These are phyloP conservation scores for Acanthochlamys bracteata DNA, from an alignment of 106 monocot species.

Conservation along the genomic window DNA sequence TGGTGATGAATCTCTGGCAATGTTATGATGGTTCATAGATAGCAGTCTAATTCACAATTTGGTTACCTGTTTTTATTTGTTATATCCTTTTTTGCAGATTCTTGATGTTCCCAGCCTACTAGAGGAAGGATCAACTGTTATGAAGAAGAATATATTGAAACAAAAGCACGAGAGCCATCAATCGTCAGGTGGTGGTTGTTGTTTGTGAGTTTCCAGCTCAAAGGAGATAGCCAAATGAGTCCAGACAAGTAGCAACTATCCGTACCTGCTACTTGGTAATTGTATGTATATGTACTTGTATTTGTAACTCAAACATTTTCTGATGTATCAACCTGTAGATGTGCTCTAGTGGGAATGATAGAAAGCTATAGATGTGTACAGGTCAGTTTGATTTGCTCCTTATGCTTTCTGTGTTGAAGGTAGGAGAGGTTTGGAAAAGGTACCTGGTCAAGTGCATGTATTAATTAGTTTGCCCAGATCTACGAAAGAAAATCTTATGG, in stretches of 20 bases:
- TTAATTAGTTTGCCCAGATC: neutral
- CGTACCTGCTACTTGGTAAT: neutral
- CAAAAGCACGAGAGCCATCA: constrained; percentile 40
- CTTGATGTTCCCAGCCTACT: constrained; percentile 61
- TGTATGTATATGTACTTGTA: neutral
- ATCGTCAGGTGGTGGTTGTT: constrained; percentile 33
- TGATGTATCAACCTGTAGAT: neutral
- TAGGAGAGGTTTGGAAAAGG: neutral
- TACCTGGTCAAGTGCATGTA: neutral
- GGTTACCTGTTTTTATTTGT: neutral
- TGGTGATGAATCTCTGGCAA: neutral
- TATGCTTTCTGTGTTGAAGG: neutral
- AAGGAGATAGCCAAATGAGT: neutral
- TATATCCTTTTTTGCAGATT: constrained; percentile 29
- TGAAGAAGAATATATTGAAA: constrained; percentile 38
- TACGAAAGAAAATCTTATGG: too few relatives aligned
- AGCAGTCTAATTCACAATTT: neutral
- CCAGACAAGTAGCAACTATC: neutral
- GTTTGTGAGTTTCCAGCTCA: constrained; percentile 13
- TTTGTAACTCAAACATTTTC: neutral
- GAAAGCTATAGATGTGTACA: neutral
- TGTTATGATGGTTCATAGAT: neutral
- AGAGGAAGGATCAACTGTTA: constrained; percentile 41
- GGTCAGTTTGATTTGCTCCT: neutral
- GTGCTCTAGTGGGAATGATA: neutral